Evolutionary conservation across 2,329 filamentous ascomycete genomes (phyloP), one percentile per base, ranked within the genome.

Genomic region (Madurella mycetomatis): DNA sequence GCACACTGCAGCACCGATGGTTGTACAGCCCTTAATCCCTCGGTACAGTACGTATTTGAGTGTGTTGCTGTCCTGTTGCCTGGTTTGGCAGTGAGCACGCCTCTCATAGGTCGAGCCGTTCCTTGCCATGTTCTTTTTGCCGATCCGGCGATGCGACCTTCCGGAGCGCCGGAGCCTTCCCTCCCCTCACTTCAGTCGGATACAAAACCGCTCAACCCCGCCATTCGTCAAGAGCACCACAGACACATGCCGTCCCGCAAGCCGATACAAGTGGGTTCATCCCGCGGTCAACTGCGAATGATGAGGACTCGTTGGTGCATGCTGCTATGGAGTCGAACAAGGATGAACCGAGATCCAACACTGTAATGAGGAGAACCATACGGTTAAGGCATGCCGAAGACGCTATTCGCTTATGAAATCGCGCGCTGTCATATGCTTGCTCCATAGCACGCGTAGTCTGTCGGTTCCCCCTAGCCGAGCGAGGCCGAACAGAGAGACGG

Each of bases 401-500:
- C 5, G 16, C 30, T 18, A 12, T 15, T 19, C 3, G 39, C 34
- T 17, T 18, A 16, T 53, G 39, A 49, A 53, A 45, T 53, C 31
- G n/a, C 40, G 31, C 42, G 19, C 18, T 50, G 47, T 53, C 54
- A 56, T 18, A 53, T 53, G 50, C 31, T 25, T 4, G 25, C 40
- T 17, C 12, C 37, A 40, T 16, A 13, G 37, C 34, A 42, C 32
- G 31, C 32, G 32, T 41, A 31, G 25, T 44, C 41, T 15, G 47
- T 41, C 43, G 49, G 40, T 51, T 55, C 44, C 43, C 34, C 12
- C 40, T 50, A 50, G 54, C 54, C 54, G 54, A 56, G 47, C 39
- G 39, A 49, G 50, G 47, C 51, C 55, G 55, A 54, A 50, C 51
- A 42, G 47, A 50, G 46, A 53, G 47, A 46, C 42, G 49, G 49